Base-by-base conservation (phyloP, 805 yeast species). In the Saccharomycopsis oosterbeekiorum region DNA sequence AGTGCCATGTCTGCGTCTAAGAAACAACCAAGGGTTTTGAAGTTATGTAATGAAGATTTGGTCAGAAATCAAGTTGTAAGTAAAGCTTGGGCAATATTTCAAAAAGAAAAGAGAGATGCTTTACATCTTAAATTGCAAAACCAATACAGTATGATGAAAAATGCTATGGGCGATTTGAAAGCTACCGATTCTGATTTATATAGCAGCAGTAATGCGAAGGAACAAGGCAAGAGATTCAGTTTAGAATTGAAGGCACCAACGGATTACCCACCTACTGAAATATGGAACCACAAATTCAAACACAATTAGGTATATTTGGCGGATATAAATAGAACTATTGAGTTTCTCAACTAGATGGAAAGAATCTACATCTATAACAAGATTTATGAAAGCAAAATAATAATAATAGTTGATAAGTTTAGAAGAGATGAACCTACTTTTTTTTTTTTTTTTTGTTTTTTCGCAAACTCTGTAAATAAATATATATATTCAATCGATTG, bases 231-330 rank as follows among this genome's bases (percentile, higher is more conserved):
- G 66, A 77, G 90, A 68, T 91, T 89, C 72, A 93, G 96, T 4
- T 74, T 88, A 67, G 97, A 93, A 69, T 71, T 89, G 71, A 83
- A 94, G 69, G 84, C 89, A 10, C 99, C 99, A 21, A 87, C 96
- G 1, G 93, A 91, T 60, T 89, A 78, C 64, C 99, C 99, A 14
- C 88, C 97, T 19, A 83, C 82, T 68, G 79, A 80, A 63, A 78
- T 88, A 19, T 92, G 97, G 97, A 83, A 84, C 61, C 81, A 81
- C 68, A 81, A 84, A n/a, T 76, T 74, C 59, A 66, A 66, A 89
- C 84, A 10, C 89, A 17, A 56, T n/a, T 34, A 40, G 12, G 55
- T 34, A 34, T n/a, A 36, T 8, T 36, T 11, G 12, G 34, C 6
- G 6, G 34, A 29, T 29, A 29, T 3, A 29, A 29, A 29, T 29